Evolutionary conservation across 2,329 filamentous ascomycete species (phyloP).

Genomic region (Aspergillus luchuensis): DNA sequence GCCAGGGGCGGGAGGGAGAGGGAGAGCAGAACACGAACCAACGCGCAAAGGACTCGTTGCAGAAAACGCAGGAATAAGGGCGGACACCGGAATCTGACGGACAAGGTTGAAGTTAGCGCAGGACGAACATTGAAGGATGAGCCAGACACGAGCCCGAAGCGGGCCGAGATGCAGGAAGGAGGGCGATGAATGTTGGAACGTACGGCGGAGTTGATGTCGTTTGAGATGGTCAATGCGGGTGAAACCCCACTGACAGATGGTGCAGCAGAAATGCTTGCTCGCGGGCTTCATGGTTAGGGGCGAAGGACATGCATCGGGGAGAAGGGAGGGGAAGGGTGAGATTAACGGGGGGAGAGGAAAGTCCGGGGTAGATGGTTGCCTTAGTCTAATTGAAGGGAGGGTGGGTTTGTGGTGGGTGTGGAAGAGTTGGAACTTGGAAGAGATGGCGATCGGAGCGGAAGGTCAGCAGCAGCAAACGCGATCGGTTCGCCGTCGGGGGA

Average conservation of each 20-base stretch:
- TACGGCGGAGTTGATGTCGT: conserved; percentile 51
- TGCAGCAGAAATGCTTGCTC: conserved; percentile 48
- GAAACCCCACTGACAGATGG: conserved; percentile 48
- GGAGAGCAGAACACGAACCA: conserved; percentile 36
- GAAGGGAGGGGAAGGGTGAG: background rate
- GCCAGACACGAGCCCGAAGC: background rate
- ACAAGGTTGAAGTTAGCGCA: conserved; percentile 18
- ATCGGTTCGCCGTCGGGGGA: too few relatives aligned
- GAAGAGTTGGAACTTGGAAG: too few relatives aligned
- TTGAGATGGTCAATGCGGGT: conserved; percentile 53
- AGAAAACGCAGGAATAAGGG: conserved; percentile 51
- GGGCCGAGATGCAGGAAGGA: background rate
- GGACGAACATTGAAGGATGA: conserved; percentile 2
- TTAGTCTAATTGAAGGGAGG: background rate
- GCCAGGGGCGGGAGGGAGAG: background rate
- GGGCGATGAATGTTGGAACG: conserved; percentile 17
- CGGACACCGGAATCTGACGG: conserved; percentile 49
- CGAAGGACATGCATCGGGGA: conserved; percentile 19
- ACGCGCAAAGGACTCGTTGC: conserved; percentile 48
- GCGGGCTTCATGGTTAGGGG: conserved; percentile 36
- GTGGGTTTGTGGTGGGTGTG: background rate
- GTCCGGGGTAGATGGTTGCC: background rate
- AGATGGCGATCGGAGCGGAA: background rate
- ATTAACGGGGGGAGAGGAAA: background rate
- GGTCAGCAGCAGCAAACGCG: too few relatives aligned